A percentile compares a stretch with the other conserved stretches of the same genome.
These are phyloP conservation scores for Lolium multiflorum DNA, from an alignment of 176 grass and related monocot species.

Conservation along the genomic window DNA sequence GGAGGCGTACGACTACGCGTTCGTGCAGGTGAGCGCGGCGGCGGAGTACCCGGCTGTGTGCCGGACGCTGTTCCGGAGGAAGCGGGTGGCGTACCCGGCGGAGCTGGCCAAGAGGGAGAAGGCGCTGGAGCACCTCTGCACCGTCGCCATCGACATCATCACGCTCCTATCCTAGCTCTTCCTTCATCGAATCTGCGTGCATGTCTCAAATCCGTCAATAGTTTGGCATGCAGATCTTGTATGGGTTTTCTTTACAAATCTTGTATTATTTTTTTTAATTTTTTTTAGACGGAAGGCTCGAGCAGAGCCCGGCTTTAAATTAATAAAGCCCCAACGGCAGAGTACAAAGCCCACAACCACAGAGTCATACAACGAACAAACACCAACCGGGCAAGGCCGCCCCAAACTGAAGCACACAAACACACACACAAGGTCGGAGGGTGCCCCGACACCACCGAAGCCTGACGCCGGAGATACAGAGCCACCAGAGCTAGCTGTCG, in stretches of 20 bases:
- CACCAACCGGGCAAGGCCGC: too few relatives aligned
- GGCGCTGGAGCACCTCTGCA: conserved; percentile 68
- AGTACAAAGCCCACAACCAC: too few relatives aligned
- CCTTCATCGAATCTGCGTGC: neutral
- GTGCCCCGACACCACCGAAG: too few relatives aligned
- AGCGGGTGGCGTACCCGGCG: conserved; percentile 47
- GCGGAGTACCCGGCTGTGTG: conserved; percentile 80
- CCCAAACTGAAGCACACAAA: too few relatives aligned
- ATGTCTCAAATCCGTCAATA: neutral
- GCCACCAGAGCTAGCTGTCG: too few relatives aligned
- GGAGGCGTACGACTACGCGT: conserved; percentile 72
- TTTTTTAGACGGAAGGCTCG: too few relatives aligned
- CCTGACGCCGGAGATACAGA: too few relatives aligned
- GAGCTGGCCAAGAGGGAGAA: conserved; percentile 61
- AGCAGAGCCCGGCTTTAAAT: too few relatives aligned
- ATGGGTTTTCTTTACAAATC: neutral
- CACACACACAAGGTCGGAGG: too few relatives aligned
- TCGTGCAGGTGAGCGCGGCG: conserved; percentile 72
- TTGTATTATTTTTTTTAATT: too few relatives aligned
- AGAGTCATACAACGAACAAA: too few relatives aligned
- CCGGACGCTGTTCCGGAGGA: conserved; percentile 50
- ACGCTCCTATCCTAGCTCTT: conserved; percentile 45
- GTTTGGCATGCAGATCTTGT: neutral
- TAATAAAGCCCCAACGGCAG: too few relatives aligned
- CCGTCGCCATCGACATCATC: conserved; percentile 75